Evolutionary conservation across 2,329 filamentous ascomycete genomes (phyloP), one percentile per base, ranked within the genome.

Genomic region (Aureobasidium melanogenum): DNA sequence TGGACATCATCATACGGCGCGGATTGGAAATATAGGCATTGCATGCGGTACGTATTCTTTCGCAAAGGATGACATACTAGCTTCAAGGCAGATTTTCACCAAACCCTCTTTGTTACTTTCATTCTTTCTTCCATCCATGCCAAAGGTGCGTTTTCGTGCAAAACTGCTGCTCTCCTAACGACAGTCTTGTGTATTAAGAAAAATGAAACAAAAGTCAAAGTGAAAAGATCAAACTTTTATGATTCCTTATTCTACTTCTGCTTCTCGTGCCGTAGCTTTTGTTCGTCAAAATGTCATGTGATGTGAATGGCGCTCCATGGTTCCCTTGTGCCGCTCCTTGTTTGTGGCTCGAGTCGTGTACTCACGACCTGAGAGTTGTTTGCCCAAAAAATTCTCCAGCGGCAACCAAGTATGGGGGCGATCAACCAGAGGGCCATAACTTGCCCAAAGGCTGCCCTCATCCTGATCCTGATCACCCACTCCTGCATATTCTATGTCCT

Each of bases 401-500:
- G 10, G 26, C 28, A 28, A 34, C 17, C 12, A 17, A 15, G 22
- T 30, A 39, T 24, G 34, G 17, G 34, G 17, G 28, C 17, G 41
- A 57, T 46, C 30, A 15, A 59, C 44, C 56, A 59, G 44, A 59
- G 32, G 24, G 34, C 56, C 44, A 10, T 59, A 5, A 12, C 24
- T 41, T 28, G 32, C 19, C 14, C 24, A 15, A 6, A 34, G 26
- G 38, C 32, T 8, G 52, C 65, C 67, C 54, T 70, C 69, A 34
- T 72, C 70, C 78, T 79, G 82, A 70, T 84, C 84, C 68, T 88
- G 76, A 51, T 77, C 85, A 67, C 88, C 84, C 66, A 83, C 82
- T 61, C 87, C 86, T 70, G 88, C 85, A 61, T 77, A 74, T 64
- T 75, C 73, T 70, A 80, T 82, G 72, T 75, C 76, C 73, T 82